phyloP scores from a whole-genome alignment of 257 asterid species.

The Petrea volubilis region DNA sequence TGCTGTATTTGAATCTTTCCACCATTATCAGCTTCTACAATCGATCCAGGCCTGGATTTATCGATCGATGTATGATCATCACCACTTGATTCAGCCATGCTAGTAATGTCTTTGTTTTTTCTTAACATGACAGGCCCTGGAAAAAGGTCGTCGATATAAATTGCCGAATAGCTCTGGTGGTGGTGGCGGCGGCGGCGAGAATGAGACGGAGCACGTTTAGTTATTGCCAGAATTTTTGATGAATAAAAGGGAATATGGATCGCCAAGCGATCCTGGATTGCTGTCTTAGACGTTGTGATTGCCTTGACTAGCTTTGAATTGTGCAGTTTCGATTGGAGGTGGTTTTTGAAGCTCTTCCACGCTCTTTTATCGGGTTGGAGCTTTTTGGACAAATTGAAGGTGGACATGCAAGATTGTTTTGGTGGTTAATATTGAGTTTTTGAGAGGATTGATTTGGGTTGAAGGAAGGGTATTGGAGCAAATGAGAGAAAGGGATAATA shows the following conservation, averaged over 20 bases:
- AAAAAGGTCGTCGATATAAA: conserved; percentile 39
- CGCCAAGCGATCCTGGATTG: conserved; percentile 5
- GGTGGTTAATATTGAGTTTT: neutral
- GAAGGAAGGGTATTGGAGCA: conserved; percentile 17
- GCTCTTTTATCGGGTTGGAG: conserved; percentile 39
- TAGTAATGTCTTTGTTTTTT: conserved; percentile 10
- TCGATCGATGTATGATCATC: neutral
- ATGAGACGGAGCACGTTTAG: conserved; percentile 1
- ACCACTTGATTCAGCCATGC: conserved; percentile 30
- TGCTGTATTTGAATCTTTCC: neutral
- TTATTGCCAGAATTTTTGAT: conserved; percentile 15
- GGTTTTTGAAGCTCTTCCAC: conserved; percentile 37
- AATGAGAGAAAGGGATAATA: conserved; percentile 13
- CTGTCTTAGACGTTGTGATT: conserved; percentile 28
- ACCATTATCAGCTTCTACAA: neutral
- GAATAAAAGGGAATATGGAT: conserved; percentile 19
- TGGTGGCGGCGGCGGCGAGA: neutral
- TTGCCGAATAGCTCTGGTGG: conserved; percentile 19
- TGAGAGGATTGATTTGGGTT: conserved; percentile 10
- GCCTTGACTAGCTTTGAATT: conserved; percentile 27
- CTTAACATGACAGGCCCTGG: conserved; percentile 2
- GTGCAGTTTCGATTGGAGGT: conserved; percentile 28
- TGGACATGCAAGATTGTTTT: conserved; percentile 34
- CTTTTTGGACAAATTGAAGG: conserved; percentile 35
- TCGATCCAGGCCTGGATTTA: neutral